phyloP scores from a whole-genome alignment of 208 protist species.

The Trypanosoma cruzi region DNA sequence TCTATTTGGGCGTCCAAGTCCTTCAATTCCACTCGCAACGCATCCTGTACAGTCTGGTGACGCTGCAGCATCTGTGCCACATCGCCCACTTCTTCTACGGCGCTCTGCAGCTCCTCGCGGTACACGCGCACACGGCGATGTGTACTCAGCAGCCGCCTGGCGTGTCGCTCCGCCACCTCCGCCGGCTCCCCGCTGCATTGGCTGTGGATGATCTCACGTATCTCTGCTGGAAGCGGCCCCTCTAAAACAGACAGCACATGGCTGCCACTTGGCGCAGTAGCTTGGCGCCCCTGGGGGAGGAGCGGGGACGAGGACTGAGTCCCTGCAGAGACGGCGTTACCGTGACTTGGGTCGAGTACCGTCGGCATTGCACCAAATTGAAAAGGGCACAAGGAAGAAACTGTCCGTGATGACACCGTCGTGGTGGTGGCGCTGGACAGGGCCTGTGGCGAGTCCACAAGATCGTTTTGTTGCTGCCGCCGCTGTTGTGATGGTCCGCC shows the following conservation, averaged over 20 bases:
- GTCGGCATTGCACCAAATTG: neutral
- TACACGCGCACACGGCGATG: constrained; percentile 78
- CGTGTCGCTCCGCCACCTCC: constrained; percentile 74
- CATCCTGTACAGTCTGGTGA: constrained; percentile 43
- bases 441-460: neutral
- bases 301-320: neutral
- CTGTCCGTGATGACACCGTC: neutral
- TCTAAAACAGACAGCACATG: constrained; percentile 29
- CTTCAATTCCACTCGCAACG: constrained; percentile 47
- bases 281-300: neutral
- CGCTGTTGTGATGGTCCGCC: neutral
- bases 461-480: neutral
- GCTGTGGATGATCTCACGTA: constrained; percentile 65
- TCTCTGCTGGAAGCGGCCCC: constrained; percentile 72
- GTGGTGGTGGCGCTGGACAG: neutral
- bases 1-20: constrained; percentile 70
- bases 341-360: neutral
- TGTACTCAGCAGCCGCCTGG: constrained; percentile 79
- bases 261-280: neutral
- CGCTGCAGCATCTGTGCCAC: constrained; percentile 48
- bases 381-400: neutral
- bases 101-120: constrained; percentile 72
- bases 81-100: constrained; percentile 66
- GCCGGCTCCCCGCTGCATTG: constrained; percentile 35
- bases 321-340: neutral